These are phyloP conservation scores for Hagleromyces aurorensis DNA, from an alignment of 805 yeast genomes.

Conservation along the genomic window DNA sequence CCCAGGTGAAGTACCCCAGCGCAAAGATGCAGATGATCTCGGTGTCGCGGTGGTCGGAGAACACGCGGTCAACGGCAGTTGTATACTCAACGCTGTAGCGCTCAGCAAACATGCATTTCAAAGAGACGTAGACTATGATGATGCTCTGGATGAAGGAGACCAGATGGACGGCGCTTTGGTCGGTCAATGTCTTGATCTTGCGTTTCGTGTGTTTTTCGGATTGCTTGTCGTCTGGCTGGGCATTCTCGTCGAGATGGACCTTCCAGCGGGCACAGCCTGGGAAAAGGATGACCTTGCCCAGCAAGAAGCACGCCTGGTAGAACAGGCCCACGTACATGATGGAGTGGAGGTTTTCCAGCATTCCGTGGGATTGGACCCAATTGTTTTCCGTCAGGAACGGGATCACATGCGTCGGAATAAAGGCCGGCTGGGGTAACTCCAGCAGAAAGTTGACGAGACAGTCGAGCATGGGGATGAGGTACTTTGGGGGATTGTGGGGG, in stretches of 20 bases:
- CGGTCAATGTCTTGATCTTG: slow-evolving; percentile 13
- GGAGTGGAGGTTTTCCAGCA: slow-evolving; percentile 25
- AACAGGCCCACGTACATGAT: slow-evolving; percentile 24
- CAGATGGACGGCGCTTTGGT: slow-evolving; percentile 44
- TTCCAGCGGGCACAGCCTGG: slow-evolving; percentile 19
- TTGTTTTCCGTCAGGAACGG: slow-evolving; percentile 12
- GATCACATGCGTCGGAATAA: slow-evolving; percentile 9
- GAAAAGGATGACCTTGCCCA: slow-evolving; percentile 23
- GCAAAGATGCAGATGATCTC: slow-evolving; percentile 35
- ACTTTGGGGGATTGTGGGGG: too few relatives aligned
- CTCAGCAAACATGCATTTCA: slow-evolving; percentile 12
- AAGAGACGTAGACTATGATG: slow-evolving; percentile 44
- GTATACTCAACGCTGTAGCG: slow-evolving; percentile 11
- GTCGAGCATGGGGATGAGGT: too few relatives aligned
- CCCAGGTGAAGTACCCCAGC: slow-evolving; percentile 84
- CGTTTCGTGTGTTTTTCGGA: slow-evolving; percentile 4
- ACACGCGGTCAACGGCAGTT: slow-evolving; percentile 21
- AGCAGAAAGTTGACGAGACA: slow-evolving; percentile 14
- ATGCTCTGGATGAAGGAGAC: slow-evolving; percentile 81
- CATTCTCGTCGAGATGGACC: slow-evolving; percentile 7
- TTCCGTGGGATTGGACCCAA: slow-evolving; percentile 15
- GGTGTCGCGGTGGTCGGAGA: slow-evolving; percentile 20
- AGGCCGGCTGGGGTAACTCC: slow-evolving; percentile 14
- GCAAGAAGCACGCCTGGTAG: slow-evolving; percentile 25
- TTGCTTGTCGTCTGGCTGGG: slow-evolving; percentile 7